phyloP scores from a whole-genome alignment of 108 stramenopile genomes.

The Cyclotella distinguenda region DNA sequence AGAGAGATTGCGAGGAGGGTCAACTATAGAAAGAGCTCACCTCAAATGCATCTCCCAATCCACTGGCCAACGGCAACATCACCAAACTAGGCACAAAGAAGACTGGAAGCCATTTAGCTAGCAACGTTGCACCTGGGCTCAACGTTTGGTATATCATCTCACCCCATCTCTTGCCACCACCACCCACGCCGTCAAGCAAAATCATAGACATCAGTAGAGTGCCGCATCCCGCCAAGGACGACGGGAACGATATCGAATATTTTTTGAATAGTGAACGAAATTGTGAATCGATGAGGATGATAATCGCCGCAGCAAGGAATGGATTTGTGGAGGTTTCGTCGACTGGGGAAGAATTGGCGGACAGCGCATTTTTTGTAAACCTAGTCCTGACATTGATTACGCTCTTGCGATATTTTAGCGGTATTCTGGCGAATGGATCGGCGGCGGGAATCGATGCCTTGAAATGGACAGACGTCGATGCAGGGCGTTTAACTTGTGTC shows the following conservation, averaged over 20 bases:
- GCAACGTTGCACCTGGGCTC: slow-evolving; percentile 38
- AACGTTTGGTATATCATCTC: slow-evolving; percentile 23
- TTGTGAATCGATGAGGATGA: slow-evolving; percentile 52
- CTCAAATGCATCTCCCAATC: slow-evolving; percentile 32
- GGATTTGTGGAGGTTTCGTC: background rate
- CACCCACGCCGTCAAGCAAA: background rate
- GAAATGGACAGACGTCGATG: no score
- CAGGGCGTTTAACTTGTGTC: no score
- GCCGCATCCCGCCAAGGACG: slow-evolving; percentile 47
- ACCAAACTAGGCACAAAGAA: slow-evolving; percentile 51
- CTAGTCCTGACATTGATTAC: background rate
- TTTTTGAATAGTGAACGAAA: slow-evolving; percentile 56
- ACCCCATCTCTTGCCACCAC: slow-evolving; percentile 15
- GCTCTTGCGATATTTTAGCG: no score
- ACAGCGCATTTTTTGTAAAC: background rate
- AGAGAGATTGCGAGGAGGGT: background rate
- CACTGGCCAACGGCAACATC: slow-evolving; percentile 46
- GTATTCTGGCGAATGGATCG: no score
- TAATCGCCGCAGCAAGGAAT: slow-evolving; percentile 36
- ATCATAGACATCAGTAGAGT: slow-evolving; percentile 31
- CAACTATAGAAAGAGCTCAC: slow-evolving; percentile 5
- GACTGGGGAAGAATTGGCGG: background rate
- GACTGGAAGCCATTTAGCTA: slow-evolving; percentile 50
- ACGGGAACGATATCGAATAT: slow-evolving; percentile 42
- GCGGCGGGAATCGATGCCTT: no score